phyloP scores from a whole-genome alignment of 1,139 yeast genomes.

The Suzukiozyma palmioleophila region DNA sequence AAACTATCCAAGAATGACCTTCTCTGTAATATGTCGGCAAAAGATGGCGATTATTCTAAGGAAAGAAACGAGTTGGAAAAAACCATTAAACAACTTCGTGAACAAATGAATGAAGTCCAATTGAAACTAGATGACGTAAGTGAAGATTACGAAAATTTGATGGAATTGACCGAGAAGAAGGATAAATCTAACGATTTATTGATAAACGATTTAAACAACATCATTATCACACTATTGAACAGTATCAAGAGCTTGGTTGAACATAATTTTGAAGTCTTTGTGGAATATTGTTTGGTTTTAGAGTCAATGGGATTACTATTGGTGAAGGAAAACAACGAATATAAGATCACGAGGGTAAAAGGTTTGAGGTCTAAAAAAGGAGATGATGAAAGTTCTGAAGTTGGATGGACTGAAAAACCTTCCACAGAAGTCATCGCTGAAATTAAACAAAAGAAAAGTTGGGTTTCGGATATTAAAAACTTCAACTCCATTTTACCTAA shows the following conservation, averaged over 20 bases:
- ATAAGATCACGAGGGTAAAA: slow-evolving; percentile 60
- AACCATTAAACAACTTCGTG: slow-evolving; percentile 42
- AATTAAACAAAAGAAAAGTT: slow-evolving; percentile 21
- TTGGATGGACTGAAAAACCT: slow-evolving; percentile 20
- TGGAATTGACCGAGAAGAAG: slow-evolving; percentile 31
- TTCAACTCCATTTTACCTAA: slow-evolving; percentile 11
- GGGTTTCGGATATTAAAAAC: slow-evolving; percentile 26
- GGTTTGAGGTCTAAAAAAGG: slow-evolving; percentile 51
- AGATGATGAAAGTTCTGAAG: slow-evolving; percentile 20
- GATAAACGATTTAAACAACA: slow-evolving; percentile 23
- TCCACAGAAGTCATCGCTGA: slow-evolving; percentile 28
- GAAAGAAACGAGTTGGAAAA: slow-evolving; percentile 49
- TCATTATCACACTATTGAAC: slow-evolving; percentile 17
- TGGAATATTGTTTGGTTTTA: slow-evolving; percentile 54
- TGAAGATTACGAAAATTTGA: slow-evolving; percentile 53
- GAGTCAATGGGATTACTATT: slow-evolving; percentile 78
- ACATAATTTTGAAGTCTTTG: slow-evolving; percentile 24
- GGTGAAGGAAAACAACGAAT: slow-evolving; percentile 32
- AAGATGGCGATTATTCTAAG: slow-evolving; percentile 53
- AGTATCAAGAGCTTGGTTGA: slow-evolving; percentile 18
- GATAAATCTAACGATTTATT: slow-evolving; percentile 26
- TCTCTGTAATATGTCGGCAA: slow-evolving; percentile 59
- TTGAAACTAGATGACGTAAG: slow-evolving; percentile 26
- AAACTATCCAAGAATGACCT: slow-evolving; percentile 54
- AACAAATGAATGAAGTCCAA: slow-evolving; percentile 27